Evolutionary conservation across 2,329 filamentous ascomycete species (phyloP).

Genomic region (Penicillium palitans): DNA sequence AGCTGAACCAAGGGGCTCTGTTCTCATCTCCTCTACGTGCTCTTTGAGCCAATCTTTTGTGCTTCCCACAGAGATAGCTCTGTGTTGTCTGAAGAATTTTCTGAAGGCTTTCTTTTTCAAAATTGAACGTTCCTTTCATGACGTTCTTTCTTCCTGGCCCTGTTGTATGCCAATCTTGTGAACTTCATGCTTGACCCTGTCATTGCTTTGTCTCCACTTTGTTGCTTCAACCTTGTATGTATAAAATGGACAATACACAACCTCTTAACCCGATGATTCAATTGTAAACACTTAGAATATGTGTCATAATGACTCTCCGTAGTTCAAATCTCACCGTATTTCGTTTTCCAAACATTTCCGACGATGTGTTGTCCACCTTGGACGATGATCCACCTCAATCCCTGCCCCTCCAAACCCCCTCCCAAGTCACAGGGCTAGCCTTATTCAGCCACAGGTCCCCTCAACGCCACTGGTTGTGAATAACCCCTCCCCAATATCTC

Average conservation of each 20-base stretch:
- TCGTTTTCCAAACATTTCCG: not conserved
- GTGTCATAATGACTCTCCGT: no score
- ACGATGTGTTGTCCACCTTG: not conserved
- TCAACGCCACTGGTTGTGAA: conserved; percentile 1
- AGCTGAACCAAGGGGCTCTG: not conserved
- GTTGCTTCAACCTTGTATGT: not conserved
- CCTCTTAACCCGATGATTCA: not conserved
- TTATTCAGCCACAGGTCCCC: conserved; percentile 8
- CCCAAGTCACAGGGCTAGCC: conserved; percentile 9
- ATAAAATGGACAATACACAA: not conserved
- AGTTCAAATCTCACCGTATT: no score
- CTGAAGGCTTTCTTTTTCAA: not conserved
- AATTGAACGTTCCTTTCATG: not conserved
- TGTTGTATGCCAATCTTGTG: not conserved
- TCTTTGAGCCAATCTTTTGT: no score
- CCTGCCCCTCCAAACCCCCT: not conserved
- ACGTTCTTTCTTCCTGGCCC: not conserved
- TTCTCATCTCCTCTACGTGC: not conserved
- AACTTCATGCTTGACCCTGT: not conserved
- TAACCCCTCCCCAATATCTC: not conserved
- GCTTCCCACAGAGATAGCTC: not conserved
- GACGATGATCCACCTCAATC: not conserved
- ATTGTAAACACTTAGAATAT: not conserved
- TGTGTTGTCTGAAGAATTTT: not conserved
- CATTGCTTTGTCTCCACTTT: not conserved